These are phyloP conservation scores for Ascocoryne sarcoides DNA, from an alignment of 2,329 filamentous ascomycete genomes.

Conservation along the genomic window DNA sequence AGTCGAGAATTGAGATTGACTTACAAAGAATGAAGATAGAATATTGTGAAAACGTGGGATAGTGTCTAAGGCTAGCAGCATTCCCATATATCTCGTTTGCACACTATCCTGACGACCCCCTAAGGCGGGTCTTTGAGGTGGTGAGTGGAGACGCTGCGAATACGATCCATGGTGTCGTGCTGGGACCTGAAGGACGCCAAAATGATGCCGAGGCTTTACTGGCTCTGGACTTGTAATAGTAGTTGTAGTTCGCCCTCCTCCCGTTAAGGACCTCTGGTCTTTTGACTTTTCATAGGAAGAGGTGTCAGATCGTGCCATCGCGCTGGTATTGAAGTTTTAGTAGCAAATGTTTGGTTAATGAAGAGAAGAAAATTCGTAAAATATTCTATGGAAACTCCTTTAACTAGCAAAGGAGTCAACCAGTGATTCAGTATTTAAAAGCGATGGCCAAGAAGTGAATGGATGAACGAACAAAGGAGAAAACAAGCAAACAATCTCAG, in stretches of 20 bases:
- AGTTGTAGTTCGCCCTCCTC: too few species aligned
- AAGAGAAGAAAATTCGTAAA: background rate
- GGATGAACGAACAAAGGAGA: too few species aligned
- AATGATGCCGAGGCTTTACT: too few species aligned
- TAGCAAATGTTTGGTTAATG: background rate
- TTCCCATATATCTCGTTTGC: constrained; percentile 24
- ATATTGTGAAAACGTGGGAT: constrained; percentile 26
- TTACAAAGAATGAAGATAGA: constrained; percentile 18
- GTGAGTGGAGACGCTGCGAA: too few species aligned
- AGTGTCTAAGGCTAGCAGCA: constrained; percentile 23
- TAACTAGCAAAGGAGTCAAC: background rate
- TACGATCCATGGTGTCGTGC: too few species aligned
- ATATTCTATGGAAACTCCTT: background rate
- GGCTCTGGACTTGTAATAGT: too few species aligned
- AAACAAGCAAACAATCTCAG: too few species aligned
- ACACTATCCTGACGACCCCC: constrained; percentile 2
- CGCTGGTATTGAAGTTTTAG: background rate
- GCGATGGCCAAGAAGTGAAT: background rate
- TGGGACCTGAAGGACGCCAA: too few species aligned
- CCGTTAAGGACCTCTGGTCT: too few species aligned
- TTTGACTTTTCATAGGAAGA: constrained; percentile 4
- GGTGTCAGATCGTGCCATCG: constrained; percentile 13
- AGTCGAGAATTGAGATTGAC: background rate
- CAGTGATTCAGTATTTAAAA: background rate
- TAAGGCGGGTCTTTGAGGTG: too few species aligned